A percentile compares a stretch with the other conserved stretches of the same genome.
These are phyloP conservation scores for Punctularia strigosozonata DNA, from an alignment of 768 basidiomycete species.

Conservation along the genomic window DNA sequence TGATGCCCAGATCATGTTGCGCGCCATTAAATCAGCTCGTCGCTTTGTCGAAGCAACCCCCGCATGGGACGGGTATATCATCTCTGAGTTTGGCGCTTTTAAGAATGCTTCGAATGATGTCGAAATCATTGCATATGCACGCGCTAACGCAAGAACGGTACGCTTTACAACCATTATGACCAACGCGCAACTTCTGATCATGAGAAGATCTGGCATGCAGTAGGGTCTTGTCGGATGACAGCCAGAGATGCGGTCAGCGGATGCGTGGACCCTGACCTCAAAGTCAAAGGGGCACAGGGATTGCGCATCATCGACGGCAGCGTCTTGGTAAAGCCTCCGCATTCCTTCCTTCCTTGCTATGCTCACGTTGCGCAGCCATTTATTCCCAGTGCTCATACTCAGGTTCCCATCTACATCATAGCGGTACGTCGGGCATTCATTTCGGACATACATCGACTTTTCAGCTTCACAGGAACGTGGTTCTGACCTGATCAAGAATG, in stretches of 20 bases:
- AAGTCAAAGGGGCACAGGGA: conserved; percentile 7
- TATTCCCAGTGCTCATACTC: conserved; percentile 6
- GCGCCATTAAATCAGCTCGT: background rate
- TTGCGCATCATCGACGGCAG: conserved; percentile 8
- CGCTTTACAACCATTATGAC: too few species aligned
- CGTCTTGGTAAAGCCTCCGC: conserved; percentile 5
- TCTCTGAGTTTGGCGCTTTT: conserved; percentile 7
- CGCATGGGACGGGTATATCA: conserved; percentile 19
- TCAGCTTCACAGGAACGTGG: too few species aligned
- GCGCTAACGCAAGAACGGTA: background rate
- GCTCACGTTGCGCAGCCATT: too few species aligned
- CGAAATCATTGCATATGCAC: conserved; percentile 5
- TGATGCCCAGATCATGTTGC: background rate
- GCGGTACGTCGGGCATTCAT: too few species aligned
- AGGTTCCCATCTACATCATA: conserved; percentile 6
- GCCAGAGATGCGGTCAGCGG: background rate
- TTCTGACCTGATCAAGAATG: too few species aligned
- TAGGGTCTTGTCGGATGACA: conserved; percentile 1
- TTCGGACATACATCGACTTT: too few species aligned
- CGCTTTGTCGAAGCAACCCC: background rate
- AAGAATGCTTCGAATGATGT: conserved; percentile 7
- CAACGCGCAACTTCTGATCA: too few species aligned
- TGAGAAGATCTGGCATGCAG: too few species aligned
- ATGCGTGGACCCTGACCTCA: conserved; percentile 9
- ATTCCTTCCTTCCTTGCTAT: background rate